Conservation (phyloP, 352 stramenopile species). For the Nothophytophthora sp. region DNA sequence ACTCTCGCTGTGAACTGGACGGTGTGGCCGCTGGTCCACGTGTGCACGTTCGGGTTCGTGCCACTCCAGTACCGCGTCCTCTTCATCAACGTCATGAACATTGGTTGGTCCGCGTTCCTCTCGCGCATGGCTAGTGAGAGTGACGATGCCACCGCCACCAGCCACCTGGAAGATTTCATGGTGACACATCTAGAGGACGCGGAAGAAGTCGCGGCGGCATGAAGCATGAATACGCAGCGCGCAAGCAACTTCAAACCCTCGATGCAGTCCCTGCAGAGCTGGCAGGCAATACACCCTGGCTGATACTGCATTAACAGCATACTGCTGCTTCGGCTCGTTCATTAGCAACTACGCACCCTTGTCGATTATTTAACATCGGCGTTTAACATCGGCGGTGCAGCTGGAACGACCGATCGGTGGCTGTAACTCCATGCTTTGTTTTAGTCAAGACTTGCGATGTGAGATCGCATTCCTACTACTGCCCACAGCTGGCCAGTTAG, state of each 20-base stretch:
- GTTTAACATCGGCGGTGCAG: too few species aligned
- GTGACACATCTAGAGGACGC: conserved; percentile 18
- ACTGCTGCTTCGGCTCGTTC: too few species aligned
- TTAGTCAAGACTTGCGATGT: too few species aligned
- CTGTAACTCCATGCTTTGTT: too few species aligned
- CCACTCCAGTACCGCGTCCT: conserved; percentile 49
- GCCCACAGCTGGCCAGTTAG: too few species aligned
- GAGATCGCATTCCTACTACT: too few species aligned
- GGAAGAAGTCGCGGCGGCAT: conserved; percentile 15
- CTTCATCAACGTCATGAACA: conserved; percentile 45
- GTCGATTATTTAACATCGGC: too few species aligned
- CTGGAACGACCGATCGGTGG: too few species aligned
- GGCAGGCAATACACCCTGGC: too few species aligned
- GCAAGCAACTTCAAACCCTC: not conserved
- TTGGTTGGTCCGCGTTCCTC: conserved; percentile 50
- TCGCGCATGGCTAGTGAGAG: conserved; percentile 39
- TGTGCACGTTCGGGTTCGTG: conserved; percentile 46
- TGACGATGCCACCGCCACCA: conserved; percentile 2
- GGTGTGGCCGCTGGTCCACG: conserved; percentile 45
- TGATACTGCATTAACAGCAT: too few species aligned
- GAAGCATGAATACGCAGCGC: not conserved
- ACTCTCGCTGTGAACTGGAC: conserved; percentile 43
- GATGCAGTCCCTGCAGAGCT: conserved; percentile 2
- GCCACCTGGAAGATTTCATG: conserved; percentile 20
- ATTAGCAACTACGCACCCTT: too few species aligned